phyloP scores from a whole-genome alignment of 2,329 filamentous ascomycete genomes.

The Stemphylium vesicarium region DNA sequence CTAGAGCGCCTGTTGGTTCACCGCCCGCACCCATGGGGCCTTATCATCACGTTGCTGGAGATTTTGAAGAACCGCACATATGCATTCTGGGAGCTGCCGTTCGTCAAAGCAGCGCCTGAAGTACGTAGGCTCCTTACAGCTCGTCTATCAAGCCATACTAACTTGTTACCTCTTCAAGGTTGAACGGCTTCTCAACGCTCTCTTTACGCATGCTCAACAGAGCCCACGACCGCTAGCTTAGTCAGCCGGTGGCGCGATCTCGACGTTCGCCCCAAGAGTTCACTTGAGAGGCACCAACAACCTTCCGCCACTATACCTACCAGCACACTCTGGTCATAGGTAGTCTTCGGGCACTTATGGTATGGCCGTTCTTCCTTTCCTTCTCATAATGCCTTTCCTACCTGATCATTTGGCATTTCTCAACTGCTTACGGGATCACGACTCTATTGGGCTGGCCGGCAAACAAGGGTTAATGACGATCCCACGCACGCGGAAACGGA shows the following conservation, averaged over 20 bases:
- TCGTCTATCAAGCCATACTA: constrained; percentile 16
- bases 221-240: constrained; percentile 52
- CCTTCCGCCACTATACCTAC: constrained; percentile 45
- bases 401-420: constrained; percentile 20
- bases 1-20: constrained; percentile 87
- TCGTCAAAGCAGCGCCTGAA: constrained; percentile 88
- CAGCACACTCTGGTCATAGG: constrained; percentile 34
- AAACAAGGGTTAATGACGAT: constrained; percentile 27
- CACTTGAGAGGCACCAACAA: constrained; percentile 19
- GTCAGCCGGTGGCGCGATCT: constrained; percentile 7
- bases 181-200: constrained; percentile 54
- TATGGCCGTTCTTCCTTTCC: constrained; percentile 23
- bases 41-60: constrained; percentile 87
- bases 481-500: constrained; percentile 13
- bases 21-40: constrained; percentile 94
- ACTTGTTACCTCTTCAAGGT: constrained; percentile 44
- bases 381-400: constrained; percentile 25
- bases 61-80: constrained; percentile 90
- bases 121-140: constrained; percentile 46
- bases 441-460: constrained; percentile 34
- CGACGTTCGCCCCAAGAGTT: constrained; percentile 20
- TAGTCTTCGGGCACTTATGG: constrained; percentile 26
- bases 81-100: constrained; percentile 89
- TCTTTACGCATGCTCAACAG: constrained; percentile 55
- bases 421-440: constrained; percentile 24